These are phyloP conservation scores for Acorus gramineus DNA, from an alignment of 106 monocot species.

Conservation along the genomic window DNA sequence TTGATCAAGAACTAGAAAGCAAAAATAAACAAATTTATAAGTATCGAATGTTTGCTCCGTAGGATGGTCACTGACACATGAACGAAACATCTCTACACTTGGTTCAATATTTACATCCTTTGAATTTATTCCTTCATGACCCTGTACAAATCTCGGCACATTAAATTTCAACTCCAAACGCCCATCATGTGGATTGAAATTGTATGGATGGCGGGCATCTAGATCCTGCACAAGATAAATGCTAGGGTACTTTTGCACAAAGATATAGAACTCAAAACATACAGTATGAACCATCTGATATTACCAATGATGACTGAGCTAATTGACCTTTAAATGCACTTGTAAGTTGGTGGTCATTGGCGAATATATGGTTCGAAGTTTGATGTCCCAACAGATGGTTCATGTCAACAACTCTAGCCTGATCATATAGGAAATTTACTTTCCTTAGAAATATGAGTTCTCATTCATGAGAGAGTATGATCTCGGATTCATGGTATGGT, in stretches of 20 bases:
- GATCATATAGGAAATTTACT: conserved; percentile 8
- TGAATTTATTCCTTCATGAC: conserved; percentile 19
- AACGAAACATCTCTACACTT: conserved; percentile 2
- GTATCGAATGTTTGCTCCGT: conserved; percentile 10
- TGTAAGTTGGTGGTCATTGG: conserved; percentile 9
- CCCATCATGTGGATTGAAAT: conserved; percentile 29
- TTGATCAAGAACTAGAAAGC: neutral
- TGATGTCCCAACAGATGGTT: conserved; percentile 18
- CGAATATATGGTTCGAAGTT: conserved; percentile 9
- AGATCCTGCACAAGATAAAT: conserved; percentile 22
- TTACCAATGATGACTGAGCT: too few relatives aligned
- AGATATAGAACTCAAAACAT: neutral
- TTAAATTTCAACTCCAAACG: conserved; percentile 21
- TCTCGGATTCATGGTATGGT: too few relatives aligned
- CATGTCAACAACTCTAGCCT: conserved; percentile 32
- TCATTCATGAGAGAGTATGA: neutral
- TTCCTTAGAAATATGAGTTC: conserved; percentile 3
- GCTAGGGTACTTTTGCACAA: neutral
- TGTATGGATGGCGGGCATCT: conserved; percentile 23
- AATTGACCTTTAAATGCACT: conserved; percentile 6
- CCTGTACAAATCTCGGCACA: conserved; percentile 17
- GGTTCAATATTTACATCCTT: conserved; percentile 20
- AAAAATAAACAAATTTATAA: conserved; percentile 2
- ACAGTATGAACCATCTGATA: neutral
- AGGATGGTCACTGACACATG: conserved; percentile 4